Evolutionary conservation across 192 early-diverging fungal genomes (phyloP), one percentile per base, ranked within the genome.

Genomic region (Cladochytrium replicatum): DNA sequence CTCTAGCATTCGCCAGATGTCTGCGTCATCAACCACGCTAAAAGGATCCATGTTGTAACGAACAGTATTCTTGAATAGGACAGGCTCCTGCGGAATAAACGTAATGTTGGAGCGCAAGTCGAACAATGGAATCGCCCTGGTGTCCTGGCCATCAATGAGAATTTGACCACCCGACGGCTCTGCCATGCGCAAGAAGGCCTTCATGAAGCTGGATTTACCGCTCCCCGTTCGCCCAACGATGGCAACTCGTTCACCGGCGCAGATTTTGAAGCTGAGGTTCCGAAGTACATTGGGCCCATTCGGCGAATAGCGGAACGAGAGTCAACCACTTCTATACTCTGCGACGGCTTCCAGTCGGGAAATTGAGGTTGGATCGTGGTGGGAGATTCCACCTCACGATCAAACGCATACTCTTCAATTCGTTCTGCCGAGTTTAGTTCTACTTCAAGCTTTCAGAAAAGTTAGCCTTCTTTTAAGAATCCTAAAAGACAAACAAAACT

Each of bases 191-290:
- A 71, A 71, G 22, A 72, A 24, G 2, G 64, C 66, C 52, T 47
- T 21, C 5, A 58, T 27, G 31, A 57, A 22, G 23, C 29, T 34
- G 5, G 34, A 41, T 56, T 57, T 57, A 2, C 85, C 84, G 19
- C 85, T 84, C 4, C 89, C 89, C 3, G 88, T 89, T 4, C 91
- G n/a, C 22, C 71, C 71, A n/a, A 72, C 57, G 31, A 80, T 62
- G 29, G 68, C 77, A 43, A 80, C 46, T 43, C 73, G 72, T 38
- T 72, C 55, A 5, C 47, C 8, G 48, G 50, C 46, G 2, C 37
- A 7, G 31, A 80, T 57, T 3, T 29, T 11, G 28, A 80, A 69
- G 0, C 55, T 46, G 24, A 75, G 52, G 37, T 45, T 38, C 32
- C 67, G 43, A 26, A 80, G 41, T 0, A 74, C 70, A n/a, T 59